phyloP scores from a whole-genome alignment of 306 rosid genomes.

The Prunus mume region DNA sequence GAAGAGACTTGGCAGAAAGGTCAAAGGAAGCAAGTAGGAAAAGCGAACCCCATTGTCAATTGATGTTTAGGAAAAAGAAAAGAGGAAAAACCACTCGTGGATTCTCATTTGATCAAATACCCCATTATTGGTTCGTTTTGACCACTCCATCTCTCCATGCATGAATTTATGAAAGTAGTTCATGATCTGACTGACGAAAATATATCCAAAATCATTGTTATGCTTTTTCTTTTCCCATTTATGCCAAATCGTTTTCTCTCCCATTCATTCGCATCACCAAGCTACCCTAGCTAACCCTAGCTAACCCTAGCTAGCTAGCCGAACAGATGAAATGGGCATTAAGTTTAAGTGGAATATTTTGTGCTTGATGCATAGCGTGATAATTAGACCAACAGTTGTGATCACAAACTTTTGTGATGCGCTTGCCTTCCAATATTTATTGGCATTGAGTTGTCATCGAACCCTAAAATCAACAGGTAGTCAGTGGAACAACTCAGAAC shows the following conservation, averaged over 20 bases:
- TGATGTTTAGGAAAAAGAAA: neutral
- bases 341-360: neutral
- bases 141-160: conserved; percentile 8
- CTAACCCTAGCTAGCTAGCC: neutral
- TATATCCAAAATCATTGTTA: too few species aligned
- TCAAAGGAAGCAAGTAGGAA: conserved; percentile 19
- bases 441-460: too few species aligned
- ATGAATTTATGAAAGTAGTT: conserved; percentile 1
- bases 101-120: conserved; percentile 30
- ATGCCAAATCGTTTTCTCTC: neutral
- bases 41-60: conserved; percentile 10
- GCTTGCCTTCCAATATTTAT: neutral
- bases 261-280: neutral
- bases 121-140: conserved; percentile 24
- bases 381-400: neutral
- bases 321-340: neutral
- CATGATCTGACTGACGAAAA: conserved; percentile 8
- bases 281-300: neutral
- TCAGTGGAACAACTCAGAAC: neutral
- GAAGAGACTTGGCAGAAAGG: conserved; percentile 35
- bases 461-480: neutral
- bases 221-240: neutral
- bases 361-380: neutral
- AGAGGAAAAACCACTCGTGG: conserved; percentile 12
- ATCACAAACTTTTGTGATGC: neutral